Percentiles rank a stretch among this genome's conserved stretches.
Conservation (phyloP, 1,284 basidiomycete genomes). For the Laetiporus sulphureus region DNA sequence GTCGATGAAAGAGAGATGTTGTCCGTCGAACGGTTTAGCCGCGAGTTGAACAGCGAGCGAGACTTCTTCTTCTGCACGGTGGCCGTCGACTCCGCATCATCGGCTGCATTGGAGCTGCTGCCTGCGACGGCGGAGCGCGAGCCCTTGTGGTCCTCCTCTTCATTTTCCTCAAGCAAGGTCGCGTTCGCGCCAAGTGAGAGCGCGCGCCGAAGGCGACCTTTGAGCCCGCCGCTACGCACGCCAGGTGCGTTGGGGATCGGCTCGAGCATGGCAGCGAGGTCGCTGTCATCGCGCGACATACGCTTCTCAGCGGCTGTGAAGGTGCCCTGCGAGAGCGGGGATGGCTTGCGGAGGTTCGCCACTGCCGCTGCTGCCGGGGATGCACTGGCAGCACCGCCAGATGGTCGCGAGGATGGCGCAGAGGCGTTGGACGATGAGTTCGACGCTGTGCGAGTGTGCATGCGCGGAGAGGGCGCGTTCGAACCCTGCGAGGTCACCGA, state of each 20-base stretch:
- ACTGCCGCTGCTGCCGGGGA: too few relatives aligned
- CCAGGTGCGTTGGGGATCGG: constrained; percentile 36
- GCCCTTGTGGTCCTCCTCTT: constrained; percentile 30
- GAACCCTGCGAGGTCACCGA: constrained; percentile 13
- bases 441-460: constrained; percentile 38
- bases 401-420: constrained; percentile 22
- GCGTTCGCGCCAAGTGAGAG: constrained; percentile 60
- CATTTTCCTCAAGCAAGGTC: constrained; percentile 54
- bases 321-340: constrained; percentile 68
- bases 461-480: constrained; percentile 29
- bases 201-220: constrained; percentile 69
- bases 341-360: constrained; percentile 56
- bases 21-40: constrained; percentile 90
- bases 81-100: constrained; percentile 37
- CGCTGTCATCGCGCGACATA: constrained; percentile 73
- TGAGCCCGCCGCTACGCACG: constrained; percentile 60
- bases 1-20: constrained; percentile 98
- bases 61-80: constrained; percentile 59
- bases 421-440: constrained; percentile 33
- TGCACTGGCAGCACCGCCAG: constrained; percentile 29
- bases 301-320: constrained; percentile 63
- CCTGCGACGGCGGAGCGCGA: constrained; percentile 12
- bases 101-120: constrained; percentile 20
- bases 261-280: constrained; percentile 50
- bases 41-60: constrained; percentile 82